Percentiles rank a stretch among this genome's conserved stretches.
These are phyloP conservation scores for Candida pini DNA, from an alignment of 805 yeast genomes.

Conservation along the genomic window DNA sequence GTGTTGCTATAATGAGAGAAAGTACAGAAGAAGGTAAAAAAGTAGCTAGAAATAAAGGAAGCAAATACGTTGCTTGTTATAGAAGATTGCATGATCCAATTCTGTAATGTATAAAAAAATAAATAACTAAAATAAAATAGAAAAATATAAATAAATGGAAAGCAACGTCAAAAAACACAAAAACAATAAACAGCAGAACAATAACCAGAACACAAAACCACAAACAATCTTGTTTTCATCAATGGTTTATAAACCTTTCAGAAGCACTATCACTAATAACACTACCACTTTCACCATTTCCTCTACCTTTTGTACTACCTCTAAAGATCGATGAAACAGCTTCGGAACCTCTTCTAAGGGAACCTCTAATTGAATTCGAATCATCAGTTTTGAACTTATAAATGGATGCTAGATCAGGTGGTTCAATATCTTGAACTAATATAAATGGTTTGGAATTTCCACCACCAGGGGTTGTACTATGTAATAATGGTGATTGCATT, in stretches of 20 bases:
- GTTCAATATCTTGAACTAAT: conserved; percentile 28
- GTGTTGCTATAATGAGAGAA: conserved; percentile 82
- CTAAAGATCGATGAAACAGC: conserved; percentile 32
- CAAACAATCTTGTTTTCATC: too few species aligned
- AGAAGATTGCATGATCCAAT: conserved; percentile 61
- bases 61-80: conserved; percentile 84
- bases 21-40: conserved; percentile 99
- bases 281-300: conserved; percentile 12
- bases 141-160: conserved; percentile 1
- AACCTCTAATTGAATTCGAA: conserved; percentile 30
- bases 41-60: conserved; percentile 85
- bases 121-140: not conserved
- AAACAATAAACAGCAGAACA: not conserved
- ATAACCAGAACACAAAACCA: too few species aligned
- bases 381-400: conserved; percentile 31
- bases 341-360: conserved; percentile 38
- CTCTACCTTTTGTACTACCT: conserved; percentile 15
- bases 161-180: not conserved
- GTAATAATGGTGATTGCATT: conserved; percentile 8
- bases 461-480: not conserved
- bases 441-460: conserved; percentile 14
- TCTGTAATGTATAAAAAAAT: not conserved
- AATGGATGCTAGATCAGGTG: conserved; percentile 32
- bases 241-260: conserved; percentile 19
- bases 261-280: conserved; percentile 24